Evolutionary conservation across 2,329 filamentous ascomycete genomes (phyloP).

Genomic region (Lasiodiplodia sp.): DNA sequence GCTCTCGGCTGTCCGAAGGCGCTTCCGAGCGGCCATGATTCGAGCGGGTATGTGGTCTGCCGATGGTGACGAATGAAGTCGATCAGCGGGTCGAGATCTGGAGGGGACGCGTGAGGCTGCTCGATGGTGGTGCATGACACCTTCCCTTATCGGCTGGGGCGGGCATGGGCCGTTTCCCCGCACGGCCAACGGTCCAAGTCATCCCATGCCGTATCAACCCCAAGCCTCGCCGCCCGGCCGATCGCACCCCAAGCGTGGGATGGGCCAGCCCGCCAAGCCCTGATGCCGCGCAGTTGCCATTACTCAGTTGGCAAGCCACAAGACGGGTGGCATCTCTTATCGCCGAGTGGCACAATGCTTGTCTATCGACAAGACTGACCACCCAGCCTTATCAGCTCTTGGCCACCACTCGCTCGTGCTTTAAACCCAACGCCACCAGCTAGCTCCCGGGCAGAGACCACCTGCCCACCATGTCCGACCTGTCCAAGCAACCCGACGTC

Average conservation of each 20-base stretch:
- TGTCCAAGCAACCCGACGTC: conserved; percentile 16
- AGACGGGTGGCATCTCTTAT: conserved; percentile 9
- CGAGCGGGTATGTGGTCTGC: too few species aligned
- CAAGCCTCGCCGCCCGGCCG: neutral
- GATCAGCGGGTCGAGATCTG: neutral
- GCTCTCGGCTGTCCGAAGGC: too few species aligned
- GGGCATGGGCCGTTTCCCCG: conserved; percentile 4
- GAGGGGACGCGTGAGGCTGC: neutral
- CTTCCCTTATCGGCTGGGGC: conserved; percentile 8
- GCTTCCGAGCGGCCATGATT: too few species aligned
- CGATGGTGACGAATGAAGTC: neutral
- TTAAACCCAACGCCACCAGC: neutral
- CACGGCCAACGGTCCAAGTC: conserved; percentile 2
- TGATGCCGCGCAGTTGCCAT: neutral
- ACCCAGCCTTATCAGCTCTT: neutral
- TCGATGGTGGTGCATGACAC: neutral
- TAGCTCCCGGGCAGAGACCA: neutral
- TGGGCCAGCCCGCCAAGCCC: neutral
- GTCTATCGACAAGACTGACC: neutral
- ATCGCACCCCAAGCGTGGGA: conserved; percentile 5
- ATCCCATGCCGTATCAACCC: neutral
- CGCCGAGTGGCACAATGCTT: conserved; percentile 22
- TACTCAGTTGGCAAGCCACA: neutral
- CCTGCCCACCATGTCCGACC: conserved; percentile 10
- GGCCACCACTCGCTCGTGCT: neutral